Base-by-base conservation (phyloP, 345 rosid species). In the Linum usitatissimum region DNA sequence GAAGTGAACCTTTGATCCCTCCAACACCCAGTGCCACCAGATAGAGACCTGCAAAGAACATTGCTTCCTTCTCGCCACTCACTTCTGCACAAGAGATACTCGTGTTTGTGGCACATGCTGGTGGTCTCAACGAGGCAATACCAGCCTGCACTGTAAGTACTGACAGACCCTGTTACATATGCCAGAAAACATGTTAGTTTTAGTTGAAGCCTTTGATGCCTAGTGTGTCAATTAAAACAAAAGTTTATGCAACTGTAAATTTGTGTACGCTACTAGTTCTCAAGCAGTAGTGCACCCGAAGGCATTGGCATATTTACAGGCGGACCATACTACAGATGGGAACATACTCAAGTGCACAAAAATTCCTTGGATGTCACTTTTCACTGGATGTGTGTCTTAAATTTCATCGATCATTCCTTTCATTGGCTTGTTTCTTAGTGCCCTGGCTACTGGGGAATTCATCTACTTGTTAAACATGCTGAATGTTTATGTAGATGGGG, bases 1-100 rank as follows among this genome's bases (percentile, higher is more conserved):
- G 89, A 64, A 91, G 87, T 20, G 98, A 88, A 30, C 98, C 98
- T 78, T 88, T 91, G 67, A 88, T 86, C 45, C 96, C 98, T 57
- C 98, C 96, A 23, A 86, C 96, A 57, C 98, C 95, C 8, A 88
- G 80, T 20, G 96, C 96, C 51, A 84, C 92, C 67, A 88, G 74
- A 73, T 86, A 91, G 9, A 91, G 84, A 70, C 96, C 96, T 20
- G 68, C 70, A 59, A 83, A 91, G 49, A 91, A 66, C 83, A 91
- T 55, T 49, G 57, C 79, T 38, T 75, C 80, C 56, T 74, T 74
- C 53, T 61, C 61, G 17, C 78, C 80, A 39, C 48, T 49, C 12
- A 70, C 78, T 67, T 75, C 72, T 57, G 64, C 73, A 64, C 88
- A 81, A 0, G 70, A 36, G 40, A 56, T 54, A n/a, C 57, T 65